These are phyloP conservation scores for Beta lomatogona DNA, from an alignment of 179 eudicot genomes.

Conservation along the genomic window DNA sequence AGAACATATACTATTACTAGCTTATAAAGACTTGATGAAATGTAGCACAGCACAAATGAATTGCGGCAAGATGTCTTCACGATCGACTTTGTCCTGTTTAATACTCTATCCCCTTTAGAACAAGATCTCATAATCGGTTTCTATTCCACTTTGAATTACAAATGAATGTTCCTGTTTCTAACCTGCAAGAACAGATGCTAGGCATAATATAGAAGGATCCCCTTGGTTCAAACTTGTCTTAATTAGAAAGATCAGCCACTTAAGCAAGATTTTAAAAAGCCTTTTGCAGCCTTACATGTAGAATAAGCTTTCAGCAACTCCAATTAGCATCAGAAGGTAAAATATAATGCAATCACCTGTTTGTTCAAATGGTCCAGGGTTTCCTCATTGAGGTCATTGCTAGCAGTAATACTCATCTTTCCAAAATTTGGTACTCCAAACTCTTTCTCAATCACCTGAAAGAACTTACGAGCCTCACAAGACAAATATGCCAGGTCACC, in stretches of 20 bases:
- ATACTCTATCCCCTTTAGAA: background rate
- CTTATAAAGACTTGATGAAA: background rate
- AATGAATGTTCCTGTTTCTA: background rate
- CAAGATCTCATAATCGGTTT: background rate
- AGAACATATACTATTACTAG: background rate
- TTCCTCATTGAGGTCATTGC: constrained; percentile 98
- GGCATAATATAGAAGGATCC: background rate
- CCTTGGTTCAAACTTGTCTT: background rate
- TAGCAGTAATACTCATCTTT: constrained; percentile 78
- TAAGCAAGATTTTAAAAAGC: background rate
- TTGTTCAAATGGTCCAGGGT: constrained; percentile 93
- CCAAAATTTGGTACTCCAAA: constrained; percentile 75
- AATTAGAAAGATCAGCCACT: background rate
- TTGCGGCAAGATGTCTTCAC: background rate
- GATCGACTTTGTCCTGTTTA: background rate
- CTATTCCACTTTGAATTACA: background rate
- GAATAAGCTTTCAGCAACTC: constrained; percentile 1
- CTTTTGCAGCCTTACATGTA: background rate
- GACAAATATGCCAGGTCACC: constrained; percentile 97
- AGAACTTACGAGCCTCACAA: constrained; percentile 81
- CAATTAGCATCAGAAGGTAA: constrained; percentile 13
- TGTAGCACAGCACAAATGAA: background rate
- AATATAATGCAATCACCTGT: constrained; percentile 52
- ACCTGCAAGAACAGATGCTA: background rate
- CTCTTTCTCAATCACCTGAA: constrained; percentile 71